These are phyloP conservation scores for Trichoderma atrobrunneum DNA, from an alignment of 2,329 filamentous ascomycete species.

Conservation along the genomic window DNA sequence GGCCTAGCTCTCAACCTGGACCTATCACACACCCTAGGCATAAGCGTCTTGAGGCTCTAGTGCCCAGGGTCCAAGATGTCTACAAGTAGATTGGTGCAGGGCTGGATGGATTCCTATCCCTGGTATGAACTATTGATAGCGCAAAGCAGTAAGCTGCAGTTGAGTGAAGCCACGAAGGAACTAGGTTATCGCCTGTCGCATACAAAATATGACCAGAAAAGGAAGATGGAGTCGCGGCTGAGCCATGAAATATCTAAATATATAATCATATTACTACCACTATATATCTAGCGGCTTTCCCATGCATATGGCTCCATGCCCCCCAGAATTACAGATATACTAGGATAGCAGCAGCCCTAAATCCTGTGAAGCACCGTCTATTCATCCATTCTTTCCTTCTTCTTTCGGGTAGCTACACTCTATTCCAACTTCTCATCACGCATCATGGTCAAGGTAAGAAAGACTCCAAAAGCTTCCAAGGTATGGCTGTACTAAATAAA, in stretches of 20 bases:
- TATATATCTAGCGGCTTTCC: slow-evolving; percentile 9
- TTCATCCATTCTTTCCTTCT: not conserved
- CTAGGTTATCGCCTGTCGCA: not conserved
- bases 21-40: slow-evolving; percentile 6
- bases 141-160: not conserved
- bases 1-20: not conserved
- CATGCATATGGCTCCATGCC: not conserved
- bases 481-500: not conserved
- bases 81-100: not conserved
- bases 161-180: not conserved
- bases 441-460: slow-evolving; percentile 7
- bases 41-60: not conserved
- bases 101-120: not conserved
- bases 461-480: not conserved
- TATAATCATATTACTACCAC: not conserved
- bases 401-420: not conserved
- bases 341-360: not conserved
- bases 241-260: slow-evolving; percentile 3
- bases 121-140: slow-evolving; percentile 11
- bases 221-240: not conserved
- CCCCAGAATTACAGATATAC: not conserved
- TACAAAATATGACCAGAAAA: not conserved
- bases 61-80: not conserved
- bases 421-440: not conserved
- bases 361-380: not conserved